Evolutionary conservation across 768 basidiomycete genomes (phyloP).

Genomic region (Boletus reticuloceps): DNA sequence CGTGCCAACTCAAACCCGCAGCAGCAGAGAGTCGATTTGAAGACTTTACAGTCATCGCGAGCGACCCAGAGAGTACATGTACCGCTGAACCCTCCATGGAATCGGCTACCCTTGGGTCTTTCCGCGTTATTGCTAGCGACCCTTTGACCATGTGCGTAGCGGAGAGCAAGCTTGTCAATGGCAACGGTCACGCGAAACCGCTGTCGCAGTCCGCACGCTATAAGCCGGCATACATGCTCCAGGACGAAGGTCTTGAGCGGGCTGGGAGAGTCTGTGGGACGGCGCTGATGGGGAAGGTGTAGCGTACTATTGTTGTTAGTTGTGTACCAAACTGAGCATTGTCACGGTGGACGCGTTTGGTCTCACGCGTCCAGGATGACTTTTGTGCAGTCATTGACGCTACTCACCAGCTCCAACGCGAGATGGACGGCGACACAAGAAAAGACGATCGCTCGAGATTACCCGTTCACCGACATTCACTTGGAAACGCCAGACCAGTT

Average conservation of each 20-base stretch:
- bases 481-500: slow-evolving; percentile 54
- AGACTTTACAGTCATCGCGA: slow-evolving; percentile 18
- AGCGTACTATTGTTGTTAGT: neutral
- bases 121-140: slow-evolving; percentile 20
- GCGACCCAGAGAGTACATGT: slow-evolving; percentile 17
- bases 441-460: slow-evolving; percentile 53
- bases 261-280: slow-evolving; percentile 51
- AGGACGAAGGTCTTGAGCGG: slow-evolving; percentile 72
- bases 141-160: slow-evolving; percentile 18
- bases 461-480: slow-evolving; percentile 45
- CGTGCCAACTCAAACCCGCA: neutral
- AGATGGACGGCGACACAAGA: slow-evolving; percentile 62
- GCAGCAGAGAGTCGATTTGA: neutral
- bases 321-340: too few species aligned
- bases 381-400: slow-evolving; percentile 15
- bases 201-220: slow-evolving; percentile 39
- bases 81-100: slow-evolving; percentile 10
- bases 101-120: slow-evolving; percentile 2
- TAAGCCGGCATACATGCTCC: slow-evolving; percentile 77
- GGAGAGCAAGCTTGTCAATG: slow-evolving; percentile 8
- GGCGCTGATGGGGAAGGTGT: slow-evolving; percentile 5
- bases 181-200: neutral
- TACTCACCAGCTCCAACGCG: slow-evolving; percentile 24
- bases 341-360: too few species aligned
- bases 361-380: slow-evolving; percentile 8